Percentiles rank a stretch among this genome's conserved stretches.
These are phyloP conservation scores for Echites panduratus DNA, from an alignment of 257 asterid genomes.

Conservation along the genomic window DNA sequence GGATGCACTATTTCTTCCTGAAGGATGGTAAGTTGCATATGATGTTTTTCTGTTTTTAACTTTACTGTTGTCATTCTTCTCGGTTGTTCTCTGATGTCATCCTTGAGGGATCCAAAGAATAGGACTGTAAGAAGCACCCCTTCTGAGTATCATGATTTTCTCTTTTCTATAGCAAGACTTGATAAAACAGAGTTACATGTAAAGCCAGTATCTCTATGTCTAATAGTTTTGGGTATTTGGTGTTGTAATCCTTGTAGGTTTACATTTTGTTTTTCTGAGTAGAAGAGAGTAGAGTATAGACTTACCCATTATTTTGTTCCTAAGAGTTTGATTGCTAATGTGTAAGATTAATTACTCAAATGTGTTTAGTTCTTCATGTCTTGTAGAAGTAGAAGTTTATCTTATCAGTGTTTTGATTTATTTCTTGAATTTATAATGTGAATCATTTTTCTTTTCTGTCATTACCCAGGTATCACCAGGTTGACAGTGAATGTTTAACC, in stretches of 20 bases:
- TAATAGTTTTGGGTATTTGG: neutral
- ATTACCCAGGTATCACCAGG: slow-evolving; percentile 88
- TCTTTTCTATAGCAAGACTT: neutral
- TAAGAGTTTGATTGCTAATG: neutral
- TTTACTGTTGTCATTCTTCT: neutral
- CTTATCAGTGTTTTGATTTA: neutral
- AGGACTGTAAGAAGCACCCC: neutral
- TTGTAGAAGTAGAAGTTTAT: slow-evolving; percentile 3
- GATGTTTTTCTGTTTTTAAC: neutral
- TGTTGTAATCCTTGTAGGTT: neutral
- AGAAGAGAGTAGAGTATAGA: neutral
- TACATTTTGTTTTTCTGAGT: neutral
- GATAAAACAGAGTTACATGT: neutral
- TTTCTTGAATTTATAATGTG: neutral
- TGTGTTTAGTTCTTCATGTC: neutral
- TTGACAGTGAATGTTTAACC: slow-evolving; percentile 79
- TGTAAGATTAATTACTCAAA: neutral
- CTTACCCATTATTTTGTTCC: neutral
- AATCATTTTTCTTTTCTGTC: slow-evolving; percentile 13
- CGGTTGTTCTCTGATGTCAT: neutral
- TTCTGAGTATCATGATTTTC: neutral
- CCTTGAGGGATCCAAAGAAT: neutral
- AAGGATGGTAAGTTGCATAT: slow-evolving; percentile 66
- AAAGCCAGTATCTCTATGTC: neutral
- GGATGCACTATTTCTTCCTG: slow-evolving; percentile 92